A percentile compares a stretch with the other conserved stretches of the same genome.
These are phyloP conservation scores for Pichia kluyveri DNA, from an alignment of 805 yeast species.

Conservation along the genomic window DNA sequence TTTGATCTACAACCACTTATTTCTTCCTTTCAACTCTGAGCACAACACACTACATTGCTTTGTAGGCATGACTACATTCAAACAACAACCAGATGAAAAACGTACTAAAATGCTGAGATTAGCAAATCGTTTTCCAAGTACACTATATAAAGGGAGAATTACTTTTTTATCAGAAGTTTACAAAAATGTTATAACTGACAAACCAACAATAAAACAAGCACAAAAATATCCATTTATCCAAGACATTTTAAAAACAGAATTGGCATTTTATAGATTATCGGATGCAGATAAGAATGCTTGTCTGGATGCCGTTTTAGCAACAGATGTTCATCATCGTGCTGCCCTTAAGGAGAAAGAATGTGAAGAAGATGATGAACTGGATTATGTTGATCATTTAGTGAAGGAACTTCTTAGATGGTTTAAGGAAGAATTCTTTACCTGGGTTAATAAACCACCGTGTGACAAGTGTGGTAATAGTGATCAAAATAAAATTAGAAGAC, in stretches of 20 bases:
- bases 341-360: conserved; percentile 20
- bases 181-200: too few relatives aligned
- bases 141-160: too few relatives aligned
- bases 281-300: conserved; percentile 42
- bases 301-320: conserved; percentile 53
- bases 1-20: too few relatives aligned
- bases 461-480: conserved; percentile 36
- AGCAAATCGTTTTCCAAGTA: too few relatives aligned
- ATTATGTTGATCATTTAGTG: conserved; percentile 50
- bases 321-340: conserved; percentile 48
- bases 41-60: too few relatives aligned
- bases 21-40: too few relatives aligned
- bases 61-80: too few relatives aligned
- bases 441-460: conserved; percentile 74
- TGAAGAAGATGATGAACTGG: conserved; percentile 19
- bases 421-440: conserved; percentile 68
- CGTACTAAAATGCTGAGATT: too few relatives aligned
- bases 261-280: background rate
- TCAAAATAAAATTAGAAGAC: conserved; percentile 29
- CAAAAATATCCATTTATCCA: background rate
- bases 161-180: too few relatives aligned
- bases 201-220: too few relatives aligned
- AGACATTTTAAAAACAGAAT: background rate
- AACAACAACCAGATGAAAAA: too few relatives aligned
- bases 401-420: conserved; percentile 57